Evolutionary conservation across 768 basidiomycete species (phyloP).

Genomic region (Heimioporus sp.): DNA sequence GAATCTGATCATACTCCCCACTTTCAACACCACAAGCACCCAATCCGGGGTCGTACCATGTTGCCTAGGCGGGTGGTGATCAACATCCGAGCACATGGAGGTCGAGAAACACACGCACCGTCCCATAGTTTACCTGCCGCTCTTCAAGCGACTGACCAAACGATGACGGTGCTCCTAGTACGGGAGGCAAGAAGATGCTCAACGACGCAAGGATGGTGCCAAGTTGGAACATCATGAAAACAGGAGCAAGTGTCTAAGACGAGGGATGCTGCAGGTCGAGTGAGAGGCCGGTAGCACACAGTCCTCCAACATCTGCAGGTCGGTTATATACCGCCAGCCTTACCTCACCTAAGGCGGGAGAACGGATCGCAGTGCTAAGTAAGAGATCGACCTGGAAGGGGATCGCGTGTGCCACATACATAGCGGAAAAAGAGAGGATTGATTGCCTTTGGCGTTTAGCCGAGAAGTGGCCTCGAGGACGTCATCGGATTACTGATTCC

Average conservation of each 20-base stretch:
- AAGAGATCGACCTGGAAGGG: constrained; percentile 29
- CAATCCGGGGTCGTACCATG: constrained; percentile 58
- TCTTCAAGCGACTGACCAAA: constrained; percentile 40
- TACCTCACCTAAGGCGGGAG: constrained; percentile 30
- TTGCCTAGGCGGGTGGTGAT: constrained; percentile 45
- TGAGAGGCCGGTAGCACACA: constrained; percentile 3
- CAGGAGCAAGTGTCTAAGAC: neutral
- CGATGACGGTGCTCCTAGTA: constrained; percentile 39
- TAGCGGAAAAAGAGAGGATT: constrained; percentile 21
- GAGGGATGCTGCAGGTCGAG: neutral
- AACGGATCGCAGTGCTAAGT: constrained; percentile 21
- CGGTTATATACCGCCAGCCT: constrained; percentile 27
- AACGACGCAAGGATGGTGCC: constrained; percentile 35
- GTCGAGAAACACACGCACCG: constrained; percentile 39
- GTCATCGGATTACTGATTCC: constrained; percentile 20
- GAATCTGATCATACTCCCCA: constrained; percentile 48
- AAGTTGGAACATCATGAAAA: constrained; percentile 17
- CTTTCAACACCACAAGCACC: constrained; percentile 66
- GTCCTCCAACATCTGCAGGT: constrained; percentile 2
- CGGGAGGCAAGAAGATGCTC: constrained; percentile 41
- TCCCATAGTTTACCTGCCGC: constrained; percentile 47
- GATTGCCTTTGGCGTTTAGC: constrained; percentile 18
- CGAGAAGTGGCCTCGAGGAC: constrained; percentile 14
- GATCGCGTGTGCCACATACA: constrained; percentile 23
- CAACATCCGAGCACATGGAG: neutral